Conservation (phyloP, 2,329 filamentous ascomycete genomes). For the Grosmannia huntii region DNA sequence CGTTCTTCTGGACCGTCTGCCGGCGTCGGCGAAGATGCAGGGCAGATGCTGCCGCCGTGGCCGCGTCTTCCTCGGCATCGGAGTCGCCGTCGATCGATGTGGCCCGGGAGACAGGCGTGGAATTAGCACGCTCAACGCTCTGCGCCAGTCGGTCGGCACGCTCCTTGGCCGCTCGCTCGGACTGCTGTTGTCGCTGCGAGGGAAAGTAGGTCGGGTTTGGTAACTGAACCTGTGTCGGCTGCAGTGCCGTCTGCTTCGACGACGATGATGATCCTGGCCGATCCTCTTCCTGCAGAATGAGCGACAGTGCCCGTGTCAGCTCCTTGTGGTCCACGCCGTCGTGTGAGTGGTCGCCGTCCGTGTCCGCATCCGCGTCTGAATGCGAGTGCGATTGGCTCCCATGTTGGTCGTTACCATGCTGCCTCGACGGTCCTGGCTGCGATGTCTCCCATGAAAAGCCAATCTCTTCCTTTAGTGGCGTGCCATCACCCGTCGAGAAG, state of each 20-base stretch:
- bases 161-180: conserved; percentile 21
- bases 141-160: conserved; percentile 22
- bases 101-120: conserved; percentile 16
- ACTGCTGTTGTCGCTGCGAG: conserved; percentile 12
- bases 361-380: background rate
- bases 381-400: background rate
- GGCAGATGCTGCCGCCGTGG: background rate
- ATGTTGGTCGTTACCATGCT: background rate
- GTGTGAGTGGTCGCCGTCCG: background rate
- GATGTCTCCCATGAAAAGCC: background rate
- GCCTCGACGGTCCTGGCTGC: background rate
- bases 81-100: conserved; percentile 15
- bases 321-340: conserved; percentile 13
- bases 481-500: conserved; percentile 7
- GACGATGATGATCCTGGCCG: background rate
- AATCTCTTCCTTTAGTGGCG: conserved; percentile 1
- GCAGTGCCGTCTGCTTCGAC: background rate
- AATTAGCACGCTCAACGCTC: conserved; percentile 18
- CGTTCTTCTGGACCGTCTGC: background rate
- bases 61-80: conserved; percentile 2
- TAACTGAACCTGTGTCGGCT: background rate
- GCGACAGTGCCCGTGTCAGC: conserved; percentile 8
- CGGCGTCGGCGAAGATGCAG: background rate
- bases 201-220: conserved; percentile 10
- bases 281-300: conserved; percentile 9